phyloP scores from a whole-genome alignment of 352 stramenopile genomes.

The Pythium aristosporum region DNA sequence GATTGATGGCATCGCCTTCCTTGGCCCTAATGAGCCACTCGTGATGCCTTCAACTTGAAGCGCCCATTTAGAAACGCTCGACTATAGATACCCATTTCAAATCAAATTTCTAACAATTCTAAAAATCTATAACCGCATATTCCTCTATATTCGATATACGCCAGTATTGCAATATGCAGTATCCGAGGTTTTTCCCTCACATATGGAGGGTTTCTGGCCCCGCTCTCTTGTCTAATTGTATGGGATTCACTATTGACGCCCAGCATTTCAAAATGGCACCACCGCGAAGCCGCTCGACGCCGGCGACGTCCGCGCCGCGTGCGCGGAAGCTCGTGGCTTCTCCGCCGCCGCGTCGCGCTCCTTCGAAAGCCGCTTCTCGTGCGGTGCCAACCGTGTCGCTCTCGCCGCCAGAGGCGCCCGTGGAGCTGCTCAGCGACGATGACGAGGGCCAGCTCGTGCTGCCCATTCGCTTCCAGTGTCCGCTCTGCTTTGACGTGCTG shows the following conservation, averaged over 20 bases:
- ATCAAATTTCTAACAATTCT: not conserved
- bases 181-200: not conserved
- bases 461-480: conserved; percentile 69
- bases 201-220: not conserved
- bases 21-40: too few species aligned
- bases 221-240: not conserved
- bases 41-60: too few species aligned
- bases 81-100: not conserved
- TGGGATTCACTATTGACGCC: not conserved
- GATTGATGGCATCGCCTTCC: too few species aligned
- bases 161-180: not conserved
- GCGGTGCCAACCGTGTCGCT: not conserved
- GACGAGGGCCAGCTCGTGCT: conserved; percentile 32
- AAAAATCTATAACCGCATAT: not conserved
- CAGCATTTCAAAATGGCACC: not conserved
- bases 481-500: conserved; percentile 77
- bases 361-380: not conserved
- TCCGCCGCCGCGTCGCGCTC: not conserved
- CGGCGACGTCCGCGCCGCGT: not conserved
- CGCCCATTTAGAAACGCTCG: not conserved
- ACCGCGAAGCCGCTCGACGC: not conserved
- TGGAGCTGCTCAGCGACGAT: conserved; percentile 17
- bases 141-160: not conserved
- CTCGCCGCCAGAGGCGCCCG: not conserved
- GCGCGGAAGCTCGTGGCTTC: not conserved